Evolutionary conservation across 257 asterid genomes (phyloP).

Genomic region (Catharanthus roseus): DNA sequence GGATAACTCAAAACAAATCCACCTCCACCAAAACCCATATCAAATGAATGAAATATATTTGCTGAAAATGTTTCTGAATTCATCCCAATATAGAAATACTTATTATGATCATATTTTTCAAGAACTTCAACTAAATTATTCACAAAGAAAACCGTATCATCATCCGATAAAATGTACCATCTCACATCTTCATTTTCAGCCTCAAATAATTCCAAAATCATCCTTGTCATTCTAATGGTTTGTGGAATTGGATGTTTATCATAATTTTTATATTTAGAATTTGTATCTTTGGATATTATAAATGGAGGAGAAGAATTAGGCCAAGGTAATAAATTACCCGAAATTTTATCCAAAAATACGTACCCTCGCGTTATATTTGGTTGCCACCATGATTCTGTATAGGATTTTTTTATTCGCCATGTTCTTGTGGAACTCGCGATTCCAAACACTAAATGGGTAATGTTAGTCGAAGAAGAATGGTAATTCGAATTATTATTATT

Average conservation of each 20-base stretch:
- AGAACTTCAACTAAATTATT: slow-evolving; percentile 43
- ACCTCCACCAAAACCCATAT: slow-evolving; percentile 50
- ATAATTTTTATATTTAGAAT: slow-evolving; percentile 11
- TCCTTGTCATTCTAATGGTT: slow-evolving; percentile 32
- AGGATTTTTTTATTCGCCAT: slow-evolving; percentile 27
- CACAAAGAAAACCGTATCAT: slow-evolving; percentile 40
- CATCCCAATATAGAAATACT: slow-evolving; percentile 39
- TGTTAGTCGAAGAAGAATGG: slow-evolving; percentile 20
- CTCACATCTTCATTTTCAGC: slow-evolving; percentile 22
- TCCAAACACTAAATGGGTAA: slow-evolving; percentile 36
- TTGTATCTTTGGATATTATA: slow-evolving; percentile 24
- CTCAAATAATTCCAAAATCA: slow-evolving; percentile 28
- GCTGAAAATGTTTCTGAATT: slow-evolving; percentile 36
- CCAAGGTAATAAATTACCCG: slow-evolving; percentile 32
- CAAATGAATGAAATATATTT: slow-evolving; percentile 32
- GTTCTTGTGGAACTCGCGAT: slow-evolving; percentile 33
- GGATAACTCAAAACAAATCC: slow-evolving; percentile 41
- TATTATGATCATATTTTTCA: slow-evolving; percentile 27
- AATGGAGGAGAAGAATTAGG: slow-evolving; percentile 26
- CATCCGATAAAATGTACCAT: slow-evolving; percentile 48
- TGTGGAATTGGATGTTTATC: slow-evolving; percentile 26
- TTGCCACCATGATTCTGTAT: slow-evolving; percentile 46
- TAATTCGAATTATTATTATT: neutral
- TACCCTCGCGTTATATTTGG: slow-evolving; percentile 38
- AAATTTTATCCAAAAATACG: slow-evolving; percentile 31